Base-by-base conservation (phyloP, 177 flowering plant genomes). In the Vitis hybrid region DNA sequence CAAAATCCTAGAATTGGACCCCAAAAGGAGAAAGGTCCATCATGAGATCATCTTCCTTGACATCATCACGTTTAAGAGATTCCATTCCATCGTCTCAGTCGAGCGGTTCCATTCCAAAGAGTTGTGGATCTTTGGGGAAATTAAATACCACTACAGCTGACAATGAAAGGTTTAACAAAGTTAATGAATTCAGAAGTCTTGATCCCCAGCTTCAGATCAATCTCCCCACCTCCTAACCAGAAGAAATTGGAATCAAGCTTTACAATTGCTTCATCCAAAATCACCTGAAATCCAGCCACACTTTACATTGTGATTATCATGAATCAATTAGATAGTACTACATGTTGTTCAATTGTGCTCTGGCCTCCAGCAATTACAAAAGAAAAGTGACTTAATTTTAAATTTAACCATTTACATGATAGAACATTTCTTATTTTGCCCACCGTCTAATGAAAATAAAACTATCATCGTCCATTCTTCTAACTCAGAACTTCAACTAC, bases 151-250 rank as follows among this genome's bases (percentile, higher is more conserved):
- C 89, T 87, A 64, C 90, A 90, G 70, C 65, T 71, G 70, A 90
- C 81, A 64, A 90, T 79, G 78, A 90, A 91, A 26, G 98, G 97
- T 63, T 89, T 94, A 45, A 82, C 82, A 67, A 81, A 87, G 51
- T 83, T 65, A 53, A 96, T 86, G 75, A 94, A 92, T 73, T 96
- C 84, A 49, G 94, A 82, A 39, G 97, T 94, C 77, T 77, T 81
- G 76, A 96, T 86, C 45, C 99, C 97, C 64, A 93, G 84, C 80
- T 96, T 96, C 58, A 93, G 84, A 78, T 92, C 90, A 26, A 87
- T 64, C 76, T 96, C 98, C 60, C 97, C 98, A 53, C 97, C 99
- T 70, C 97, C 99, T 80, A 96, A 78, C 99, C 98, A 96, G 81
- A 94, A 96, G 89, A 85, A 96, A 74, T 92, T 90, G 3, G 97